Evolutionary conservation across 306 rosid genomes (phyloP).

Genomic region (Begonia peltatifolia): DNA sequence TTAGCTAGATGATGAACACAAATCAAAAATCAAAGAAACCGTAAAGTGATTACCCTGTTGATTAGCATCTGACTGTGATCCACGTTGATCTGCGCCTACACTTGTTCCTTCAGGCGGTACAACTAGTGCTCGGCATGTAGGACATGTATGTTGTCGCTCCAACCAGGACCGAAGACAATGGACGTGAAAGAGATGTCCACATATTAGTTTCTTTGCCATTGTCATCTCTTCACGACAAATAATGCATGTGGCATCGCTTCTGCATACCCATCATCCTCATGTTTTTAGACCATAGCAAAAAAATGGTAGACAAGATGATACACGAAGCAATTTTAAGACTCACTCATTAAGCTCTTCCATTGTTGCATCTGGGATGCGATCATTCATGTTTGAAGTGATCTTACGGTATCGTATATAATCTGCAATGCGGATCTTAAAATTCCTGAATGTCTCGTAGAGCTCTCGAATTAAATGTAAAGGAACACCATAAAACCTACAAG

Average conservation of each 20-base stretch:
- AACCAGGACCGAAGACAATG: constrained; percentile 98
- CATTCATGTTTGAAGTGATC: constrained; percentile 98
- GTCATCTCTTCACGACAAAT: constrained; percentile 99
- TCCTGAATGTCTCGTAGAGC: constrained; percentile 96
- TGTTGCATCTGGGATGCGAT: constrained; percentile 92
- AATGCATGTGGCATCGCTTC: constrained; percentile 94
- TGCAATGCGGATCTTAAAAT: constrained; percentile 73
- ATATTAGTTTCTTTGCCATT: constrained; percentile 84
- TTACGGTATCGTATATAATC: constrained; percentile 88
- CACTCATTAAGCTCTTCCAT: constrained; percentile 90
- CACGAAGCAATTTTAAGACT: constrained; percentile 22
- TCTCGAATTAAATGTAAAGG: constrained; percentile 96
- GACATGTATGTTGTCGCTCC: constrained; percentile 97
- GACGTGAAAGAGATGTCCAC: constrained; percentile 95
- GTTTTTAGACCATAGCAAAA: constrained; percentile 7
- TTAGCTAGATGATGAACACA: too few species aligned
- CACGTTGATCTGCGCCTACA: constrained; percentile 47
- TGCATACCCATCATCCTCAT: constrained; percentile 23
- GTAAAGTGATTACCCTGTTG: constrained; percentile 38
- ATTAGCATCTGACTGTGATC: constrained; percentile 47
- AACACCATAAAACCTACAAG: constrained; percentile 71
- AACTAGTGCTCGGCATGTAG: constrained; percentile 95
- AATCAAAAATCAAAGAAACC: too few species aligned
- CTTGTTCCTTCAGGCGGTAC: constrained; percentile 79
- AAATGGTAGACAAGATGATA: not conserved